Conservation (phyloP, 805 yeast species). For the Ogataea pignaliae region DNA sequence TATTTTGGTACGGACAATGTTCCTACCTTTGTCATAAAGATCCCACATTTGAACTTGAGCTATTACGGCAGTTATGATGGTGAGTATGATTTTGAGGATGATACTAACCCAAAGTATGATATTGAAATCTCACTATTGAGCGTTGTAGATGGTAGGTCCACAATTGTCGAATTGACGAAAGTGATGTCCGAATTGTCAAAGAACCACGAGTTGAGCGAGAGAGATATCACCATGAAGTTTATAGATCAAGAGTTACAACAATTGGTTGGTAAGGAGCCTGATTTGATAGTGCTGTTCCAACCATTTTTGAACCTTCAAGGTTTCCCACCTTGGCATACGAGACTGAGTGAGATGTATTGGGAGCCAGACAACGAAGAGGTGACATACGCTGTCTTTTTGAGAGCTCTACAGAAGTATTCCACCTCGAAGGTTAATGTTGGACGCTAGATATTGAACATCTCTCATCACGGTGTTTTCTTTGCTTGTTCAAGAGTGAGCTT, state of each 20-base stretch:
- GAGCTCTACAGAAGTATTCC: slow-evolving; percentile 73
- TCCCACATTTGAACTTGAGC: slow-evolving; percentile 62
- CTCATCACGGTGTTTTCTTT: too few relatives aligned
- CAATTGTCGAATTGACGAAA: slow-evolving; percentile 82
- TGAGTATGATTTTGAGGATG: slow-evolving; percentile 26
- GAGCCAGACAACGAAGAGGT: slow-evolving; percentile 81
- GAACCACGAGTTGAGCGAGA: slow-evolving; percentile 51
- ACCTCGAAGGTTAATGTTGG: slow-evolving; percentile 87
- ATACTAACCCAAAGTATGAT: not conserved
- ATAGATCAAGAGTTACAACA: slow-evolving; percentile 71
- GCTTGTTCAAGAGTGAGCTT: too few relatives aligned
- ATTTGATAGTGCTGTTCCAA: slow-evolving; percentile 75
- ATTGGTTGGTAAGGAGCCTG: slow-evolving; percentile 90
- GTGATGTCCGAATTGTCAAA: slow-evolving; percentile 76
- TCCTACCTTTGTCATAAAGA: slow-evolving; percentile 57
- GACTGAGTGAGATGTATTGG: slow-evolving; percentile 88
- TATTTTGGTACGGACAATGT: slow-evolving; percentile 71
- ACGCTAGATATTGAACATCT: slow-evolving; percentile 42
- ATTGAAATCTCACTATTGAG: slow-evolving; percentile 67
- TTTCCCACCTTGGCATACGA: slow-evolving; percentile 96
- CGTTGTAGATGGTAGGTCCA: slow-evolving; percentile 79
- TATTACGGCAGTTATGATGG: slow-evolving; percentile 38
- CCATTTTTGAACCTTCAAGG: slow-evolving; percentile 90
- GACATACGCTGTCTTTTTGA: slow-evolving; percentile 74
- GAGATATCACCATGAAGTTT: slow-evolving; percentile 69